Evolutionary conservation across 169 alveolate species (phyloP), one percentile per base, ranked within the genome.

Genomic region (Cryptosporidium xiaoi): DNA sequence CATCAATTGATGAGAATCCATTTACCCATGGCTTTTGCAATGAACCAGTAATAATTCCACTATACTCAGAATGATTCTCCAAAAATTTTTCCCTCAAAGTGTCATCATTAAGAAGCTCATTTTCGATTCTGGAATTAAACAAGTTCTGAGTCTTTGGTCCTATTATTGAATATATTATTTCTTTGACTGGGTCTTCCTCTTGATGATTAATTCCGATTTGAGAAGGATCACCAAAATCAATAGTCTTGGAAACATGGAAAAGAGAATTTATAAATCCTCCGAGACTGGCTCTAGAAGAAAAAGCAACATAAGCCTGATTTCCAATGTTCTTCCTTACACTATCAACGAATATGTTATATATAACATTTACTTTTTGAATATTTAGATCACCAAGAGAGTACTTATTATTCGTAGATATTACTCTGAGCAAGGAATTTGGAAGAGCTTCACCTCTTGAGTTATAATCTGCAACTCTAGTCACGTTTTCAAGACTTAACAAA

Each of bases 21-120:
- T 10, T 24, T 34, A 65, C 77, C 77, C 77, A 65, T 12, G 58
- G 77, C 31, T 34, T 65, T 12, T 40, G 34, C 10, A 65, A 65
- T 33, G 60, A 20, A 15, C 77, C 77, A 13, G 77, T 65, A 36
- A 65, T 15, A 27, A 65, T 20, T 12, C 48, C 48, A 40, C 10
- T 40, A 1, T 40, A 40, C 48, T 40, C 48, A 1, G 48, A 8
- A 40, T 40, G 10, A 40, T 6, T 3, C 10, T 40, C 10, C 10
- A 40, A 40, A 40, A 40, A 8, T 8, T 40, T 8, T 40, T 40
- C 13, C 1, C 48, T 40, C 48, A 40, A 40, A 6, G 4, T 8
- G 10, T 40, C 1, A 40, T 40, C 48, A 8, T 40, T 40, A 8
- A 40, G 48, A 40, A 40, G 48, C 48, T 40, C 48, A 40, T 40